A percentile compares a stretch with the other conserved stretches of the same genome.
phyloP scores from a whole-genome alignment of 371 early-diverging fungal genomes.

The Lichtheimia corymbifera region DNA sequence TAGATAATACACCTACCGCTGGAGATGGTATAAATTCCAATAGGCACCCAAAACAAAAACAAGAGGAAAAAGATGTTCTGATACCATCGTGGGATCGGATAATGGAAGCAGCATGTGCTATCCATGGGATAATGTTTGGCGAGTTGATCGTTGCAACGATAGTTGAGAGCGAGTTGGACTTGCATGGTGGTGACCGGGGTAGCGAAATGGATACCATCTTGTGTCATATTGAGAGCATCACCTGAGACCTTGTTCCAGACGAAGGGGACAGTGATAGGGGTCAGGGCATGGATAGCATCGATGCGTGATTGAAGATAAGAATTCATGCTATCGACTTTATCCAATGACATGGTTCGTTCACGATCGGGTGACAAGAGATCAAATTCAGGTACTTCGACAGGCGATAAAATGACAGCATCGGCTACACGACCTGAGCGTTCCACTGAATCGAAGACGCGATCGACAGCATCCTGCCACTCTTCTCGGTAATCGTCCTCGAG shows the following conservation, averaged over 20 bases:
- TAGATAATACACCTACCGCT: slow-evolving; percentile 24
- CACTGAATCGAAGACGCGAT: slow-evolving; percentile 36
- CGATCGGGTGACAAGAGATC: slow-evolving; percentile 41
- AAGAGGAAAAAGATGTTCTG: slow-evolving; percentile 40
- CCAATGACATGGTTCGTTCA: slow-evolving; percentile 34
- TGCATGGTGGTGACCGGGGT: slow-evolving; percentile 44
- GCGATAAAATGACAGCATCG: slow-evolving; percentile 33
- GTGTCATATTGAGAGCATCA: slow-evolving; percentile 39
- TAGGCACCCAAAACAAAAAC: slow-evolving; percentile 46
- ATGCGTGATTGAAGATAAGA: slow-evolving; percentile 35
- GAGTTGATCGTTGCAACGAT: slow-evolving; percentile 56
- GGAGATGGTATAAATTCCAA: slow-evolving; percentile 31
- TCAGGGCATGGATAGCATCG: slow-evolving; percentile 8
- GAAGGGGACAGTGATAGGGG: slow-evolving; percentile 46
- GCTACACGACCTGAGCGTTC: slow-evolving; percentile 27
- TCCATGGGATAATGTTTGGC: slow-evolving; percentile 49
- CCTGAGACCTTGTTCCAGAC: slow-evolving; percentile 54
- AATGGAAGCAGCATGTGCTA: slow-evolving; percentile 65
- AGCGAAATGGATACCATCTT: slow-evolving; percentile 67
- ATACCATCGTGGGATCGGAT: slow-evolving; percentile 52
- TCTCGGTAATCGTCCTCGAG: slow-evolving; percentile 33
- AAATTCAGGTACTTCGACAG: slow-evolving; percentile 38
- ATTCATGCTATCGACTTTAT: slow-evolving; percentile 60
- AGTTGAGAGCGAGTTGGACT: slow-evolving; percentile 64
- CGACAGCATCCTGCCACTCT: slow-evolving; percentile 51